These are phyloP conservation scores for Chytriomyces hyalinus DNA, from an alignment of 192 early-diverging fungal species.

Conservation along the genomic window DNA sequence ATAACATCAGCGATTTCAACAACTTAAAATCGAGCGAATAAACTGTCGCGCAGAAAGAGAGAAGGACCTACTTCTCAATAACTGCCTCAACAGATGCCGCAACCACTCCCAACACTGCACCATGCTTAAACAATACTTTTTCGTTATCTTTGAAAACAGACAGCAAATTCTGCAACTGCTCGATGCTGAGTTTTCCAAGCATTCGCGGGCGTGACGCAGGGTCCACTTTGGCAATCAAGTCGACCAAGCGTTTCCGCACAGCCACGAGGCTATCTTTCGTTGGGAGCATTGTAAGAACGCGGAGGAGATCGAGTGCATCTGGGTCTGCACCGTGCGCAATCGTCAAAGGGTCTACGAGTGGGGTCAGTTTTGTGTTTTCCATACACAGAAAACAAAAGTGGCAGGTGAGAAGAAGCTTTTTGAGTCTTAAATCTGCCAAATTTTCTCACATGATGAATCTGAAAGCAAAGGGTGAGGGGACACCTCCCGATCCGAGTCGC, in stretches of 20 bases:
- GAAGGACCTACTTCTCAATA: background rate
- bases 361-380: background rate
- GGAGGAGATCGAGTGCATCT: slow-evolving; percentile 23
- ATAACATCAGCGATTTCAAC: background rate
- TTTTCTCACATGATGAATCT: background rate
- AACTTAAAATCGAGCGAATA: background rate
- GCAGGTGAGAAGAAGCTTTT: background rate
- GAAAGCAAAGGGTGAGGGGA: slow-evolving; percentile 2
- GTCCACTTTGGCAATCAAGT: slow-evolving; percentile 22
- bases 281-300: slow-evolving; percentile 20
- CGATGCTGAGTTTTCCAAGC: slow-evolving; percentile 19
- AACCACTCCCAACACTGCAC: background rate
- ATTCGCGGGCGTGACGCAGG: slow-evolving; percentile 8
- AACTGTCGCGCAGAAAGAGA: background rate
- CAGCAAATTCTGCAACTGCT: slow-evolving; percentile 29
- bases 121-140: background rate
- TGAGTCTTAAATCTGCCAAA: too few species aligned
- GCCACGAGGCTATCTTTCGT: slow-evolving; percentile 28
- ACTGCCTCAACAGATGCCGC: slow-evolving; percentile 8
- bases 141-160: slow-evolving; percentile 15
- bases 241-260: slow-evolving; percentile 28
- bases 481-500: background rate
- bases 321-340: slow-evolving; percentile 18
- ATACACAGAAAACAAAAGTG: background rate
- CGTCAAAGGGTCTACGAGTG: background rate